These are phyloP conservation scores for Logfia minima DNA, from an alignment of 129 eudicot species.

Conservation along the genomic window DNA sequence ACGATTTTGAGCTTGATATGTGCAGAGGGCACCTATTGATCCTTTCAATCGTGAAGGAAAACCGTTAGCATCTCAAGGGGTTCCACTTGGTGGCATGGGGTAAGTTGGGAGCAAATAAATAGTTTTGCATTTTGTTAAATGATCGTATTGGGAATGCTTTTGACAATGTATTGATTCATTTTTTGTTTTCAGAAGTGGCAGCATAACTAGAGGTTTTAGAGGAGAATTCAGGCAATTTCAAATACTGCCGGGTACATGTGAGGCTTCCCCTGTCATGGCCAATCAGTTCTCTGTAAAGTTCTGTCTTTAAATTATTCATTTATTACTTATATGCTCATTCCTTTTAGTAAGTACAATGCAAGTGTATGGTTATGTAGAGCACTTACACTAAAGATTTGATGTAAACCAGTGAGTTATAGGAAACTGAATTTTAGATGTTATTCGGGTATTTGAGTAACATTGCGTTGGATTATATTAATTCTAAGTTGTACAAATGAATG, in stretches of 20 bases:
- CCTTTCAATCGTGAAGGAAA: slow-evolving; percentile 77
- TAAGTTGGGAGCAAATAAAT: slow-evolving; percentile 30
- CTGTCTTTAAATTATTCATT: slow-evolving; percentile 29
- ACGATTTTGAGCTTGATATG: slow-evolving; percentile 1
- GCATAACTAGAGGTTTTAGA: slow-evolving; percentile 96
- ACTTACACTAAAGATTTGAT: background rate
- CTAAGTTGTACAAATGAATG: background rate
- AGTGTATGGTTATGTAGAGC: background rate
- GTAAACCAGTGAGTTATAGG: slow-evolving; percentile 7
- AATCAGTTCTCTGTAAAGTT: slow-evolving; percentile 92
- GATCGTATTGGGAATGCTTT: background rate
- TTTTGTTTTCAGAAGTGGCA: slow-evolving; percentile 72
- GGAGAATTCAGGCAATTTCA: slow-evolving; percentile 95
- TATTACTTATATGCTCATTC: background rate
- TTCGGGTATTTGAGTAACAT: background rate
- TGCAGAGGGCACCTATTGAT: slow-evolving; percentile 95
- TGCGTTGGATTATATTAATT: background rate
- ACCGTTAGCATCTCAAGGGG: slow-evolving; percentile 82
- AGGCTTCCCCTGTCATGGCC: slow-evolving; percentile 96
- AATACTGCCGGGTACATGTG: slow-evolving; percentile 92
- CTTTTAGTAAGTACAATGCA: background rate
- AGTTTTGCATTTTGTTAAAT: background rate
- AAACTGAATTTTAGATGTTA: slow-evolving; percentile 2
- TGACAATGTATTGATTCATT: slow-evolving; percentile 19
- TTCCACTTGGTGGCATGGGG: slow-evolving; percentile 98